Base-by-base conservation (phyloP, 2,329 filamentous ascomycete genomes). In the Epichloe coenophiala region DNA sequence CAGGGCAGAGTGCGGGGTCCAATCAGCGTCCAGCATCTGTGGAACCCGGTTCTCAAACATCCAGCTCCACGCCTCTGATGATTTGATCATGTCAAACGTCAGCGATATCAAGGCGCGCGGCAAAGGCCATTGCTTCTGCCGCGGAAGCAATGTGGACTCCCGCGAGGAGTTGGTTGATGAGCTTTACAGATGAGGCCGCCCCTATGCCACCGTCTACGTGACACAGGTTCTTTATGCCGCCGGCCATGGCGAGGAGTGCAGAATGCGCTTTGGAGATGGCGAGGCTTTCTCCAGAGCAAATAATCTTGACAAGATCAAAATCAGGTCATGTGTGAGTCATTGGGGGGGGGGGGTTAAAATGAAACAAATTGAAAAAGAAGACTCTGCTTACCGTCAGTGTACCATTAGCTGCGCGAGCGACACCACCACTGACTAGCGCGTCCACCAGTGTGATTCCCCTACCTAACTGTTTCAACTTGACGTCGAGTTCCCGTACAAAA, bases 111-210 rank as follows among this genome's bases (percentile, higher is more conserved):
- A 78, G 66, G 9, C 70, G 68, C 3, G 73, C 72, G 2, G 72
- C 76, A 47, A 81, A 71, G 1, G 75, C 74, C 68, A 80, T 77
- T 0, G 74, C 75, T 60, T 81, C 78, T 15, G 70, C 71, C 2
- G 76, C 70, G 0, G 73, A 66, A 8, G 75, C 69, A 45, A 81
- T 78, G 58, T 81, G 77, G 4, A 78, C 74, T 2, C 75, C 77
- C 1, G 76, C 75, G 41, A 81, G 71, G 4, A 80, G 69, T 56
- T 80, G 75, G 58, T 80, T 75, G 47, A 80, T 71, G 45, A 80
- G 71, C 57, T 80, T 80, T 57, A 77, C 73, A 19, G 77, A 78
- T 9, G 72, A 76, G 4, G 75, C 76, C 4, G 69, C 69, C 27
- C 73, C 73, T 45, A 78, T 66, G 2, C 71, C 74, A 2, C 76